Evolutionary conservation across 176 grass and related monocot genomes (phyloP).

Genomic region (Raddia guianensis): DNA sequence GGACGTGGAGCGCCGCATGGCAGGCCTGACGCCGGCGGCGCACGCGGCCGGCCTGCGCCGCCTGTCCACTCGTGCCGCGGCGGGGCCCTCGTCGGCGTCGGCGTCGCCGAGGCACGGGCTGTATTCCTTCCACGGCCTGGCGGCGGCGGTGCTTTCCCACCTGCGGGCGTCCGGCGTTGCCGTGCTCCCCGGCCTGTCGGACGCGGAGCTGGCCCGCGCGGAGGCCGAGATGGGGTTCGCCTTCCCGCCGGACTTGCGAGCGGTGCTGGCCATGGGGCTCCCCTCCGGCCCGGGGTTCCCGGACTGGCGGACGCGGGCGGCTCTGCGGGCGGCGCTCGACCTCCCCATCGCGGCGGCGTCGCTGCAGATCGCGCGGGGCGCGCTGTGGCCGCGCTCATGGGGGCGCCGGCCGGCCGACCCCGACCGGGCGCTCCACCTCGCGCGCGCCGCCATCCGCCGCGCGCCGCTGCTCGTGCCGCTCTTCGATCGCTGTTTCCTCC

Average conservation of each 20-base stretch:
- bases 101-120: constrained; percentile 52
- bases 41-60: constrained; percentile 77
- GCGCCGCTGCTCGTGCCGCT: constrained; percentile 73
- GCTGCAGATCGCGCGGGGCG: constrained; percentile 57
- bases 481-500: constrained; percentile 72
- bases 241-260: constrained; percentile 85
- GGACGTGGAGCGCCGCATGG: constrained; percentile 72
- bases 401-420: constrained; percentile 54
- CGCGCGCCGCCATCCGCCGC: constrained; percentile 65
- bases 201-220: constrained; percentile 53
- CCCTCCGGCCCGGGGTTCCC: constrained; percentile 66
- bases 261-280: constrained; percentile 56
- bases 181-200: constrained; percentile 56
- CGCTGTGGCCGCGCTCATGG: constrained; percentile 76
- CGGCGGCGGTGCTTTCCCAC: constrained; percentile 45
- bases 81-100: constrained; percentile 39
- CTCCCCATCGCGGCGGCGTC: constrained; percentile 66
- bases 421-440: constrained; percentile 48
- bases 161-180: constrained; percentile 50
- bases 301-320: constrained; percentile 53
- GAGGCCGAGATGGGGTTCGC: constrained; percentile 64
- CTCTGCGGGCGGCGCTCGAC: constrained; percentile 46
- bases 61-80: constrained; percentile 67
- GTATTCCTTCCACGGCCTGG: constrained; percentile 55
- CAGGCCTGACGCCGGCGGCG: constrained; percentile 52